Base-by-base conservation (phyloP, 371 early-diverging fungal species). In the Blastocladiella emersonii region DNA sequence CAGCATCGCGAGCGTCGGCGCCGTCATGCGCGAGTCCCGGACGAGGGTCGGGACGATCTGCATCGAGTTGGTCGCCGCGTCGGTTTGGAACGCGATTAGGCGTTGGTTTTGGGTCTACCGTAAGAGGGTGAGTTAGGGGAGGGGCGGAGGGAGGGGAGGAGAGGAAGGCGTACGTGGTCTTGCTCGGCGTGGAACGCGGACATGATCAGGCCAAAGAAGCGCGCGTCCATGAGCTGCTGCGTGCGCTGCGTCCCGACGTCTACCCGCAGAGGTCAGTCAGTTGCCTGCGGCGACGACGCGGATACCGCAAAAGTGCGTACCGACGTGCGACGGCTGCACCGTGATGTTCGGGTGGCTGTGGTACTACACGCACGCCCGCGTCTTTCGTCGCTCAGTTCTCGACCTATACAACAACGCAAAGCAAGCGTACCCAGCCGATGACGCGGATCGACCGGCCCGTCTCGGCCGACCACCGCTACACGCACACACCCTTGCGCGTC, bases 321-420 rank as follows among this genome's bases (percentile, higher is more conserved):
- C 82, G 43, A 88, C 85, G 67, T 85, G 85, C 15, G 83, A 83
- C 12, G 88, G 88, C 35, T 81, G 82, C 13, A 86, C 85, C 0
- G 88, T 88, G 53, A 88, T 88, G 63, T 86, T 82, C 2, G 88
- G 88, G 71, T 88, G 88, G 53, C 79, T 78, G 61, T 82, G 81
- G 48, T 78, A 82, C 82, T 77, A 27, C 7, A 19, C 21, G 23
- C 5, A 37, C 25, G 34, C 25, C 19, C 32, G 4, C 23, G 30
- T n/a, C n/a, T n/a, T n/a, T n/a, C n/a, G n/a, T n/a, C n/a, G n/a
- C n/a, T n/a, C n/a, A n/a, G n/a, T n/a, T n/a, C n/a, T n/a, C n/a
- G n/a, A n/a, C n/a, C n/a, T n/a, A n/a, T n/a, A n/a, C n/a, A n/a
- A n/a, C n/a, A n/a, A n/a, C n/a, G n/a, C n/a, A n/a, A n/a, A 63